phyloP scores from a whole-genome alignment of 2,329 filamentous ascomycete genomes.

The Helicocarpus griseus region DNA sequence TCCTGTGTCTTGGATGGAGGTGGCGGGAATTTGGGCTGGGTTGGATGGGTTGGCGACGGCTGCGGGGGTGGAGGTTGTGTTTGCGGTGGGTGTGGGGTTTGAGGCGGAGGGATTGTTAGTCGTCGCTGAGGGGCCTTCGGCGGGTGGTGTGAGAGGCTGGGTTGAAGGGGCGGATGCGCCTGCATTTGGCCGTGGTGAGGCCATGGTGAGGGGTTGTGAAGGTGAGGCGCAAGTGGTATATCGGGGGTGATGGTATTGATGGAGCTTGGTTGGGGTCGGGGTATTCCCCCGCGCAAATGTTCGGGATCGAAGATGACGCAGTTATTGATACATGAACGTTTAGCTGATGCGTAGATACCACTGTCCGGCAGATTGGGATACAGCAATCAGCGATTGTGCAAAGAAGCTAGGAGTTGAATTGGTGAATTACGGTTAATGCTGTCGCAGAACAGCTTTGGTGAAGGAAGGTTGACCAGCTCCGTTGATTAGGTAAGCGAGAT shows the following conservation, averaged over 20 bases:
- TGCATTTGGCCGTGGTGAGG: constrained; percentile 14
- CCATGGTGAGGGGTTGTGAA: constrained; percentile 1
- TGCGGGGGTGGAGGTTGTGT: constrained; percentile 10
- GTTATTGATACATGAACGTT: background rate
- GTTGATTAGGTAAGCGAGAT: too few species aligned
- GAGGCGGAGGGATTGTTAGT: constrained; percentile 17
- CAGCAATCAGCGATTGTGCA: background rate
- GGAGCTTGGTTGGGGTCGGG: background rate
- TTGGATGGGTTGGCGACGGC: constrained; percentile 13
- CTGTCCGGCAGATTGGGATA: too few species aligned
- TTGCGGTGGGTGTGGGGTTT: constrained; percentile 16
- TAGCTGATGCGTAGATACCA: background rate
- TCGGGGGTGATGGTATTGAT: background rate
- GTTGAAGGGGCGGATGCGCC: constrained; percentile 20
- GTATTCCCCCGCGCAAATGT: background rate
- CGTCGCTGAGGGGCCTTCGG: constrained; percentile 24
- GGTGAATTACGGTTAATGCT: too few species aligned
- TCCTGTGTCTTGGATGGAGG: constrained; percentile 37
- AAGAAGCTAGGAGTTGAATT: background rate
- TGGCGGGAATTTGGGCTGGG: constrained; percentile 31
- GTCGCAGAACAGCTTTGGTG: background rate
- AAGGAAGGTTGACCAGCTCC: background rate
- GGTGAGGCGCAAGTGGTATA: background rate
- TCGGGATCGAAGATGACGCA: background rate
- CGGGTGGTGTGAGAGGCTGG: constrained; percentile 36